Conservation (phyloP, 371 early-diverging fungal genomes). For the Mucor sp. region DNA sequence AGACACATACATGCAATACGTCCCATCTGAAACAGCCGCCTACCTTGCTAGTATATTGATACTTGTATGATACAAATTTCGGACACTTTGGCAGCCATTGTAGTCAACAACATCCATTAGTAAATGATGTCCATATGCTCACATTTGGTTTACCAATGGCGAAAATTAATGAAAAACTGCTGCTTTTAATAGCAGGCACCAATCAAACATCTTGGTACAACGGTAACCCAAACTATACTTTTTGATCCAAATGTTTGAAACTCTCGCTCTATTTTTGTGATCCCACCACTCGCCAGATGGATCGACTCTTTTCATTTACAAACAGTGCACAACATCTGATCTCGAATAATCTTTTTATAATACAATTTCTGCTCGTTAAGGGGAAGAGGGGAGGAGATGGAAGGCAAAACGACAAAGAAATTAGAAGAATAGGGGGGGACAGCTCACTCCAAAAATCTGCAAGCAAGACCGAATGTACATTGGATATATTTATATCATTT, state of each 20-base stretch:
- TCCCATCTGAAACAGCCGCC: not conserved
- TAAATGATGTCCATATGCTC: not conserved
- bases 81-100: constrained; percentile 3
- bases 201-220: not conserved
- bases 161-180: not conserved
- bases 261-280: not conserved
- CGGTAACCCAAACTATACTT: not conserved
- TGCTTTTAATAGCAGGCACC: constrained; percentile 1
- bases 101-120: not conserved
- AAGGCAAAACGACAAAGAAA: not conserved
- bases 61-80: not conserved
- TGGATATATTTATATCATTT: not conserved
- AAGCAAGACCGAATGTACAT: not conserved
- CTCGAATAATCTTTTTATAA: too few relatives aligned
- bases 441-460: not conserved
- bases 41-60: not conserved
- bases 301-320: not conserved
- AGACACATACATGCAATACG: not conserved
- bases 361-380: not conserved
- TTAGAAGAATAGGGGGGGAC: not conserved
- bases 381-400: not conserved
- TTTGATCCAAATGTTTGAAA: not conserved
- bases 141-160: not conserved
- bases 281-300: not conserved
- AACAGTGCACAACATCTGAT: too few relatives aligned